phyloP scores from a whole-genome alignment of 306 rosid genomes.

The Chamaecrista fasciculata region DNA sequence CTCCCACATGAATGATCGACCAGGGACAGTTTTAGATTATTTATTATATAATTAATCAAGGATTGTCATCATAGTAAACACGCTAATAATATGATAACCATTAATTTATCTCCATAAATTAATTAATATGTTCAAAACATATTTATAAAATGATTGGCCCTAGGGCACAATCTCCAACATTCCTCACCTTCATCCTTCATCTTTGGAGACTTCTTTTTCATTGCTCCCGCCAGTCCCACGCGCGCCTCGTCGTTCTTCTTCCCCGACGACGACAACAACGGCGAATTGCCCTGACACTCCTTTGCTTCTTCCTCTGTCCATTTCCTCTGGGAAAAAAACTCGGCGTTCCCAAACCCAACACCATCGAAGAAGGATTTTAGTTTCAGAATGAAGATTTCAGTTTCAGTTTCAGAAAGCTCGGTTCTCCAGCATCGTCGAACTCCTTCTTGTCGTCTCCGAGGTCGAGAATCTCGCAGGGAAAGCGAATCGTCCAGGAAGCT shows the following conservation, averaged over 20 bases:
- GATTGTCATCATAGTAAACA: too few relatives aligned
- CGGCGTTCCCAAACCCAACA: conserved; percentile 46
- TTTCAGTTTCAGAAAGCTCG: conserved; percentile 65
- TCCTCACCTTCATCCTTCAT: too few relatives aligned
- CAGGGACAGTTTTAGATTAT: too few relatives aligned
- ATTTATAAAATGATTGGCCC: too few relatives aligned
- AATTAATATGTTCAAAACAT: too few relatives aligned
- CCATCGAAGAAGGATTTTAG: neutral
- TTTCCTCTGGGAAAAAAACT: conserved; percentile 65
- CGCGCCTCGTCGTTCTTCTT: conserved; percentile 40
- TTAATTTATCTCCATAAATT: too few relatives aligned
- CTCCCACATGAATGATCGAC: too few relatives aligned
- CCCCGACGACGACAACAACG: conserved; percentile 12
- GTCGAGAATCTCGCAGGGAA: conserved; percentile 40
- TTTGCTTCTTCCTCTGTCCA: conserved; percentile 50
- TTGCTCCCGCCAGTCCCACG: conserved; percentile 87
- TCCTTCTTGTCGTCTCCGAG: conserved; percentile 32
- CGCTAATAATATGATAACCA: too few relatives aligned
- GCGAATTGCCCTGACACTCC: conserved; percentile 17
- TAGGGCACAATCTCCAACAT: too few relatives aligned
- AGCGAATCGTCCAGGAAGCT: conserved; percentile 39
- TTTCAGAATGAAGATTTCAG: conserved; percentile 52
- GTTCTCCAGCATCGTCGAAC: conserved; percentile 20
- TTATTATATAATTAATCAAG: too few relatives aligned
- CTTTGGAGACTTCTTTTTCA: conserved; percentile 58